phyloP scores from a whole-genome alignment of 805 yeast genomes.

The Lachancea meyersii region DNA sequence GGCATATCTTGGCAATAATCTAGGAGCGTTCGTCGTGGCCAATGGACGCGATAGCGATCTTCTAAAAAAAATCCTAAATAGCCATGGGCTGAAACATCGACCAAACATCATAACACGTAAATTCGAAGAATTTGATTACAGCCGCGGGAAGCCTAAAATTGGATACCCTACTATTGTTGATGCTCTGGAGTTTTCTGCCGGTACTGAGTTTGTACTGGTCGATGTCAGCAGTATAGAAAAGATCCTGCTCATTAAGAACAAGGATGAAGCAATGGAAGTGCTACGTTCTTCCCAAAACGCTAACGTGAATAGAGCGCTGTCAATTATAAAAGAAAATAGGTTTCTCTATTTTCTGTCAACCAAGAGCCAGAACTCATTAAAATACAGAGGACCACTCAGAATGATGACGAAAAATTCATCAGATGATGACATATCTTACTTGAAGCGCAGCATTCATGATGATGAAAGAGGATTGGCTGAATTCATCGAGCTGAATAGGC shows the following conservation, averaged over 20 bases:
- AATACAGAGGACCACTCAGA: slow-evolving; percentile 31
- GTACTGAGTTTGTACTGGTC: slow-evolving; percentile 53
- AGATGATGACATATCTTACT: slow-evolving; percentile 18
- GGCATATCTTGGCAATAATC: slow-evolving; percentile 40
- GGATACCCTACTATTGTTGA: slow-evolving; percentile 50
- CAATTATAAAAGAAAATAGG: slow-evolving; percentile 36
- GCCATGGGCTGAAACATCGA: slow-evolving; percentile 32
- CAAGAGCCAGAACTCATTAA: slow-evolving; percentile 46
- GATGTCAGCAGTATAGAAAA: slow-evolving; percentile 59
- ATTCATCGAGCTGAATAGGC: slow-evolving; percentile 18
- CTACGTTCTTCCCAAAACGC: slow-evolving; percentile 32
- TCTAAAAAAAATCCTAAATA: slow-evolving; percentile 34
- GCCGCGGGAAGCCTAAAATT: slow-evolving; percentile 38
- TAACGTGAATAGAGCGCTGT: slow-evolving; percentile 40
- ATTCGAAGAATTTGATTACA: slow-evolving; percentile 41
- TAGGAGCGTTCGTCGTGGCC: slow-evolving; percentile 63
- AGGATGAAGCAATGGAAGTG: slow-evolving; percentile 43
- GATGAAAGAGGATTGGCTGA: slow-evolving; percentile 24
- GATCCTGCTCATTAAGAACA: slow-evolving; percentile 45
- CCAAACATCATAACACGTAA: slow-evolving; percentile 43
- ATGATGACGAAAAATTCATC: slow-evolving; percentile 19
- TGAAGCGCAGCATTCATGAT: slow-evolving; percentile 19
- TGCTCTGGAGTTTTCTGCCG: slow-evolving; percentile 49
- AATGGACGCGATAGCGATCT: slow-evolving; percentile 51
- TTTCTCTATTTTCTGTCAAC: slow-evolving; percentile 43